Conservation (phyloP, 495 filamentous ascomycete genomes). For the Penicillium macrosclerotiorum region DNA sequence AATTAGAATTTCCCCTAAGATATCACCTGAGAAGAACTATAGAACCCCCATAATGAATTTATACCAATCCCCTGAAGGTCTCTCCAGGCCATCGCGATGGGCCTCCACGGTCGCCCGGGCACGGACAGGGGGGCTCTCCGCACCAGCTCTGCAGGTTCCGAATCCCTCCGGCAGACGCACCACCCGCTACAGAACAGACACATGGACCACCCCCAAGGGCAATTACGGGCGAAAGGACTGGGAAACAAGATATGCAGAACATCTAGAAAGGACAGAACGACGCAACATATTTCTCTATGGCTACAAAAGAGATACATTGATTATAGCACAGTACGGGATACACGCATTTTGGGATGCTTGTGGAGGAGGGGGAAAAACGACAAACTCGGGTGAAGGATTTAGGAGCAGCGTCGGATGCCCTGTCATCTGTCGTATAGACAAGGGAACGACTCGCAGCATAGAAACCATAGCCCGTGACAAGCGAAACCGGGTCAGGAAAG, state of each 20-base stretch:
- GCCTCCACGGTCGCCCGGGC: not conserved
- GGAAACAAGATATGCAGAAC: not conserved
- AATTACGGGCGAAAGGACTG: too few relatives aligned
- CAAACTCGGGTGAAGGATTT: slow-evolving; percentile 22
- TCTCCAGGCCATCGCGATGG: too few relatives aligned
- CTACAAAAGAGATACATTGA: slow-evolving; percentile 52
- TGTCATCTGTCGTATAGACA: slow-evolving; percentile 9
- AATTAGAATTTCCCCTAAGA: too few relatives aligned
- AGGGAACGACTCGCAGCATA: slow-evolving; percentile 16
- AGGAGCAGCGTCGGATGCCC: slow-evolving; percentile 9
- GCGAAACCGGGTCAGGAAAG: not conserved
- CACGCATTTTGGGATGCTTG: slow-evolving; percentile 42
- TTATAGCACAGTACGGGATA: slow-evolving; percentile 54
- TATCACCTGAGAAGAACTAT: too few relatives aligned
- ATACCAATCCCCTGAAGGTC: too few relatives aligned
- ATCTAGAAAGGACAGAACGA: slow-evolving; percentile 13
- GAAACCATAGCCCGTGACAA: slow-evolving; percentile 9
- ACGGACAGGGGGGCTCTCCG: slow-evolving; percentile 30
- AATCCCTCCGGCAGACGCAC: slow-evolving; percentile 26
- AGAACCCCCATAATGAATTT: too few relatives aligned
- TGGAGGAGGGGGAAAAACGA: slow-evolving; percentile 38
- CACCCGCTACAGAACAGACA: slow-evolving; percentile 6
- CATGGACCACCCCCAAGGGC: not conserved
- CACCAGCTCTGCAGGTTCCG: slow-evolving; percentile 28
- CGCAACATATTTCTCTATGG: slow-evolving; percentile 34